Evolutionary conservation across 2,329 filamentous ascomycete species (phyloP), one percentile per base, ranked within the genome.

Genomic region (Fusarium humuli): DNA sequence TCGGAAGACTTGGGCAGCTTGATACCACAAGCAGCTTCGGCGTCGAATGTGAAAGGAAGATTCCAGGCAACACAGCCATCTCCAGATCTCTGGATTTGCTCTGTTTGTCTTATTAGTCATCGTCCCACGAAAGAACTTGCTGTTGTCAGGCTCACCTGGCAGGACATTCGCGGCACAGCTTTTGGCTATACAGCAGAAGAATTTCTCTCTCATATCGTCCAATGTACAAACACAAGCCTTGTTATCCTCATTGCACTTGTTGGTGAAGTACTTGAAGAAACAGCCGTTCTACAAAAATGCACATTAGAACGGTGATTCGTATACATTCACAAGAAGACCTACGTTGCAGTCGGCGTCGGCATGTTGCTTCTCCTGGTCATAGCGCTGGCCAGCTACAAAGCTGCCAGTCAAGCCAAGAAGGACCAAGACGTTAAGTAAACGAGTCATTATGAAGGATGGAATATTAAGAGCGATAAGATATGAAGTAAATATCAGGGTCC

Each of bases 251-350:
- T 64, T 64, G 12, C 61, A 64, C 4, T 63, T 56, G 5, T 64
- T 63, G 4, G 61, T 63, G 3, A 64, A 64, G 18, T 40, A 64
- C 1, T 64, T 47, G 7, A 49, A 63, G 34, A 48, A 64, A 6
- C 61, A 64, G 12, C 27, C 16, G 8, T 63, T 64, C 61, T 64
- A 14, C 3, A 25, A 1, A 4, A 12, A 32, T 2, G 0, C 8
- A 2, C 13, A 10, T 54, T 6, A 61, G 22, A 14, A 2, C 4
- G 0, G 3, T 18, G 3, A 5, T 2, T 0, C 0, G 13, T 5
- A 3, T 7, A 22, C 4, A 22, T 2, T 8, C 4, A 2, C 9
- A 1, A 1, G 1, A 5, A 2, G 8, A 45, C 49, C 27, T 5
- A 64, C 61, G 3, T 49, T 14, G 18, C 61, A 64, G 1, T 29